Conservation (phyloP, 2,329 filamentous ascomycete genomes). For the Ceratocystiopsis minuta region DNA sequence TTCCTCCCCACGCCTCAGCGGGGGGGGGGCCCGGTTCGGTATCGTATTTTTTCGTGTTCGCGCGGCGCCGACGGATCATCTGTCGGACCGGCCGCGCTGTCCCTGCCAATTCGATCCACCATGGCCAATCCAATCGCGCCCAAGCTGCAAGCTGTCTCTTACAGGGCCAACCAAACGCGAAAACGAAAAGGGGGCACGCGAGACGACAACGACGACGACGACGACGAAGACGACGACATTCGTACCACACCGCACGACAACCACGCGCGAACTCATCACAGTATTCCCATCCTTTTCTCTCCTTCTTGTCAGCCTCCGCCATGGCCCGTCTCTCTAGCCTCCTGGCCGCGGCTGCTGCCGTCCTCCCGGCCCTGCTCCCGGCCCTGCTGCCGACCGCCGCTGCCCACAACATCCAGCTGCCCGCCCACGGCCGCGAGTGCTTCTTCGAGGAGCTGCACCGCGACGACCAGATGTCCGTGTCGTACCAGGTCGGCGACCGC, state of each 20-base stretch:
- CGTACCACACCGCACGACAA: too few relatives aligned
- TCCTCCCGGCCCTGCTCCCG: too few relatives aligned
- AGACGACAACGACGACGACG: too few relatives aligned
- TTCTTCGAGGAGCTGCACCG: slow-evolving; percentile 87
- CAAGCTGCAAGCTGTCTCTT: too few relatives aligned
- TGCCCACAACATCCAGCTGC: slow-evolving; percentile 92
- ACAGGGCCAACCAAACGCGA: too few relatives aligned
- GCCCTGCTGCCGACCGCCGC: slow-evolving; percentile 39
- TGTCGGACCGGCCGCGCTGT: background rate
- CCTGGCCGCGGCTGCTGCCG: slow-evolving; percentile 30
- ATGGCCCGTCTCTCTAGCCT: slow-evolving; percentile 12
- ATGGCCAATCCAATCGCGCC: too few relatives aligned
- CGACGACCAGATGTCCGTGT: slow-evolving; percentile 97
- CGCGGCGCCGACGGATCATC: slow-evolving; percentile 1
- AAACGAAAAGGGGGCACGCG: too few relatives aligned
- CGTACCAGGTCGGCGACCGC: slow-evolving; percentile 91
- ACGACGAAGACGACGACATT: too few relatives aligned
- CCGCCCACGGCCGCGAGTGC: slow-evolving; percentile 86
- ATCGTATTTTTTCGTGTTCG: background rate
- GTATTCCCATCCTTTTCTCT: background rate
- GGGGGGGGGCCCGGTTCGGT: background rate
- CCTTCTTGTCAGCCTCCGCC: background rate
- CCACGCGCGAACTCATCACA: too few relatives aligned
- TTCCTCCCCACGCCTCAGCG: too few relatives aligned
- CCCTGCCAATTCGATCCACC: background rate